Evolutionary conservation across 2,329 filamentous ascomycete genomes (phyloP), one percentile per base, ranked within the genome.

Genomic region (Arthrocladium fulminans): DNA sequence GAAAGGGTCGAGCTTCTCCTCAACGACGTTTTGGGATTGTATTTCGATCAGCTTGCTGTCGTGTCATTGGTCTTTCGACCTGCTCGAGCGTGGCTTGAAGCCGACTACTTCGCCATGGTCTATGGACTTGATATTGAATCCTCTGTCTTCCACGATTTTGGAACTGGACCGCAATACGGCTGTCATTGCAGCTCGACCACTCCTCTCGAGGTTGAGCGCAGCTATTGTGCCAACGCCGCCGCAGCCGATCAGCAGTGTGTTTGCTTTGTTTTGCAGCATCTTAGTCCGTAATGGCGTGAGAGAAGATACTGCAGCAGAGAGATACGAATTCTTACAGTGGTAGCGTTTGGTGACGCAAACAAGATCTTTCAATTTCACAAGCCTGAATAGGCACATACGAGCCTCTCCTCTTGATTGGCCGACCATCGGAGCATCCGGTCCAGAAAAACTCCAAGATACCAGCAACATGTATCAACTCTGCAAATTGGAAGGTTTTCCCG

Each of bases 201-300:
- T 74, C 2, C 59, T 60, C 59, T 81, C 73, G 4, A 82, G 65
- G 35, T 73, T 75, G 41, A 76, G 70, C 2, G 77, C 77, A 5
- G 72, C 71, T 59, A 81, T 76, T 1, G 76, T 73, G 13, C 79
- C 79, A 2, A 81, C 73, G 3, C 75, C 75, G 5, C 79, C 78
- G 7, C 67, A 68, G n/a, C 78, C 77, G 12, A 81, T 64, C 12
- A 81, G 55, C 2, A 80, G 67, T 2, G 80, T 67, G 19, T 63
- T 68, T 2, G 63, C 54, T 53, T 70, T 70, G 7, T 15, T 5
- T 35, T 7, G 6, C n/a, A 35, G 6, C 7, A 8, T 35, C 6
- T 35, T 35, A 15, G n/a, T 7, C 7, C 13, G 27, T 29, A 13
- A 29, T 29, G 27, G 7, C 7, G 13, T 7, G 27, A 29, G 7